Percentiles rank a stretch among this genome's conserved stretches.
Conservation (phyloP, 169 alveolate genomes). For the Plasmodium blacklocki region DNA sequence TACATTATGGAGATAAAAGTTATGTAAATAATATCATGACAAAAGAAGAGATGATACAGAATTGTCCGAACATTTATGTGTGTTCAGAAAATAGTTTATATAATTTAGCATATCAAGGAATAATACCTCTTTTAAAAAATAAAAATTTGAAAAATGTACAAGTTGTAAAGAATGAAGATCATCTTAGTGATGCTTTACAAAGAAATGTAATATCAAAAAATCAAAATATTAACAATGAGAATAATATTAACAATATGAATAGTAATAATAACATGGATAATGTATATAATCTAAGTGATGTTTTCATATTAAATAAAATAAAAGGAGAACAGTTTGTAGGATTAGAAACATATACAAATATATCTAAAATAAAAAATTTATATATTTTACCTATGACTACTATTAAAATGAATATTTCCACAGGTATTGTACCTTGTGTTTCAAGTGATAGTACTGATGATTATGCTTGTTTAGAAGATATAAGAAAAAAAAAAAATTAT, state of each 20-base stretch:
- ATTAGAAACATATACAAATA: slow-evolving; percentile 94
- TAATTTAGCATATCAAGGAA: slow-evolving; percentile 97
- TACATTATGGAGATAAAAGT: slow-evolving; percentile 80
- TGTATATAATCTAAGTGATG: slow-evolving; percentile 29
- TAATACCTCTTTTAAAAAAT: slow-evolving; percentile 70
- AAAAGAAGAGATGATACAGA: slow-evolving; percentile 77
- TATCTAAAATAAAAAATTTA: slow-evolving; percentile 91
- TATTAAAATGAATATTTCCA: slow-evolving; percentile 96
- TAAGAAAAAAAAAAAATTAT: slow-evolving; percentile 90
- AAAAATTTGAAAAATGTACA: neutral
- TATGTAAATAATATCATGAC: slow-evolving; percentile 79
- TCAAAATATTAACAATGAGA: slow-evolving; percentile 19
- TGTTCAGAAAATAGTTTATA: slow-evolving; percentile 82
- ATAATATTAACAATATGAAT: neutral
- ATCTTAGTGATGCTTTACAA: neutral
- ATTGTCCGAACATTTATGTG: slow-evolving; percentile 80
- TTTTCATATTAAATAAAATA: slow-evolving; percentile 78
- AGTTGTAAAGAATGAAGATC: neutral
- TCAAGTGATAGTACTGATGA: slow-evolving; percentile 99
- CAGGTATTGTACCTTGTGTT: slow-evolving; percentile 99
- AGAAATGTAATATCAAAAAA: neutral
- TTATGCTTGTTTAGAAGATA: slow-evolving; percentile 95
- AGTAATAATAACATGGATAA: neutral
- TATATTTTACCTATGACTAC: slow-evolving; percentile 98
- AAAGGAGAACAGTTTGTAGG: slow-evolving; percentile 96